phyloP scores from a whole-genome alignment of 139 green algal genomes.

The Mesotaenium endlicherianum region DNA sequence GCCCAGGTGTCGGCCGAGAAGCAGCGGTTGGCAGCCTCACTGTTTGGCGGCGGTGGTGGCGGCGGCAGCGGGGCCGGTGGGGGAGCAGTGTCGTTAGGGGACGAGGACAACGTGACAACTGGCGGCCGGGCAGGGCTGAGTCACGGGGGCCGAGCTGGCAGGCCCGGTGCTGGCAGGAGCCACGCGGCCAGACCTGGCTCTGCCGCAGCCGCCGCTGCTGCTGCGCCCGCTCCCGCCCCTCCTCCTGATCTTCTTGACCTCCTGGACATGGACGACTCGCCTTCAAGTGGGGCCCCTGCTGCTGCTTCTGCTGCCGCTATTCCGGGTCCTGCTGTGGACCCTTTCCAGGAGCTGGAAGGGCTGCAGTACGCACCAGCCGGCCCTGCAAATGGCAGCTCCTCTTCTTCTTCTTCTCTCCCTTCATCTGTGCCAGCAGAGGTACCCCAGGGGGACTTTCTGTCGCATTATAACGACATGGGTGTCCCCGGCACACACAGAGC shows the following conservation, averaged over 20 bases:
- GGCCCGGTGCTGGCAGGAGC: constrained; percentile 18
- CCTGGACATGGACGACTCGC: constrained; percentile 15
- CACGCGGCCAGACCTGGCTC: constrained; percentile 13
- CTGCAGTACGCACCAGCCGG: constrained; percentile 12
- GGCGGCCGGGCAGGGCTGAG: too few species aligned
- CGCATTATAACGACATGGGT: neutral
- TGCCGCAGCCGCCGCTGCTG: constrained; percentile 8
- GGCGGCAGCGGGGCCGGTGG: neutral
- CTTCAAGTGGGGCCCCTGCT: neutral
- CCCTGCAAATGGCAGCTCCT: neutral
- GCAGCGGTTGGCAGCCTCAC: constrained; percentile 42
- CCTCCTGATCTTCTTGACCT: constrained; percentile 34
- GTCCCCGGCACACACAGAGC: neutral
- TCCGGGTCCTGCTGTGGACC: constrained; percentile 19
- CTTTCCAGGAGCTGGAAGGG: constrained; percentile 49
- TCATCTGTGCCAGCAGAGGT: neutral
- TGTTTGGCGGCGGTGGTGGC: constrained; percentile 38
- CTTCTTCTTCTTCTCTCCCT: neutral
- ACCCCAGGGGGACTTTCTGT: neutral
- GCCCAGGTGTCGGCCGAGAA: constrained; percentile 39
- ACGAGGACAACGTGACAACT: too few species aligned
- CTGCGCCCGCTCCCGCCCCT: constrained; percentile 17
- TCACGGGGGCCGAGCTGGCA: neutral
- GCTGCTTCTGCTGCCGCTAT: neutral
- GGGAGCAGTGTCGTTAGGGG: too few species aligned